Evolutionary conservation across 805 yeast genomes (phyloP).

Genomic region (Saturnispora diversa): DNA sequence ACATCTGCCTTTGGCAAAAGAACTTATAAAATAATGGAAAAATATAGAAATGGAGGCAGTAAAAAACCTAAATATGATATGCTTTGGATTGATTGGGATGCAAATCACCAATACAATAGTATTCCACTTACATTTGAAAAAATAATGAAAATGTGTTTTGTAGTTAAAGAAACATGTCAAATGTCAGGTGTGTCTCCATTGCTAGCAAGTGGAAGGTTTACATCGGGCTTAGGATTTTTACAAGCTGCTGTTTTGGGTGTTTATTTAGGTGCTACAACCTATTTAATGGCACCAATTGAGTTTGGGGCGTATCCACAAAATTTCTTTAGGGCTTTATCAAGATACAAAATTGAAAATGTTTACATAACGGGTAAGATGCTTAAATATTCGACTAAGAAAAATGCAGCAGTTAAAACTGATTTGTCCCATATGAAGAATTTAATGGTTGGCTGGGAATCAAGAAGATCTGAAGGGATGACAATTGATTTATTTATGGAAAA

Average conservation of each 20-base stretch:
- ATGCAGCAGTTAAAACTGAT: conserved; percentile 6
- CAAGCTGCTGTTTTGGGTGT: conserved; percentile 81
- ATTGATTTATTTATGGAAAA: conserved; percentile 50
- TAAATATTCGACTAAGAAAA: conserved; percentile 51
- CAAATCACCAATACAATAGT: conserved; percentile 63
- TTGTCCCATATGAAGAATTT: conserved; percentile 50
- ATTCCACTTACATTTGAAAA: conserved; percentile 50
- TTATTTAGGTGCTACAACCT: conserved; percentile 80
- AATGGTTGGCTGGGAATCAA: conserved; percentile 65
- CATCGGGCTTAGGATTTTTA: conserved; percentile 79
- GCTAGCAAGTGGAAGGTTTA: conserved; percentile 80
- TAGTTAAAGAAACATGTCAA: conserved; percentile 86
- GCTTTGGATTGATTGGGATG: conserved; percentile 61
- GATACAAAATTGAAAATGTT: conserved; percentile 77
- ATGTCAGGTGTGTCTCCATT: conserved; percentile 63
- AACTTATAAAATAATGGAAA: conserved; percentile 37
- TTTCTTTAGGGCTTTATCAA: conserved; percentile 61
- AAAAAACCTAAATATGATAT: conserved; percentile 32
- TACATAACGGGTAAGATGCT: conserved; percentile 81
- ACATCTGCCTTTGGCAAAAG: conserved; percentile 28
- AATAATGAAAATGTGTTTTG: conserved; percentile 73
- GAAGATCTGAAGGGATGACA: conserved; percentile 61
- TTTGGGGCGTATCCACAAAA: conserved; percentile 66
- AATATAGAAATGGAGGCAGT: conserved; percentile 21
- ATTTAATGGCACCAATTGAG: conserved; percentile 68